These are phyloP conservation scores for Colletotrichum endophyticum DNA, from an alignment of 2,329 filamentous ascomycete genomes.

Conservation along the genomic window DNA sequence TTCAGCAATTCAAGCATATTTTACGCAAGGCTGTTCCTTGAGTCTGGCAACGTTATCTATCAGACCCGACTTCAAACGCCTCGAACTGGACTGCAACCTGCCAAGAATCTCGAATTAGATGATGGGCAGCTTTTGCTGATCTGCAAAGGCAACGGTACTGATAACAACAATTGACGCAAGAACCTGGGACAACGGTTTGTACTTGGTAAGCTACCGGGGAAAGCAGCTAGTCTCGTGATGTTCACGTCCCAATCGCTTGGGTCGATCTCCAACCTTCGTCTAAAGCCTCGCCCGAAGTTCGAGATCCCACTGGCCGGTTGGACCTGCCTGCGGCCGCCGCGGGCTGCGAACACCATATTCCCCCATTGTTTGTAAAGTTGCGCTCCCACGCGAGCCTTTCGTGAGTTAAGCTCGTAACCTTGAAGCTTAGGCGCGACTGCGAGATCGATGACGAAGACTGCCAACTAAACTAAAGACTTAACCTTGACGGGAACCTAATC, in stretches of 20 bases:
- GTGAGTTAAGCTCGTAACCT: background rate
- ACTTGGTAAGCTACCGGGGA: background rate
- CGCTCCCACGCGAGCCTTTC: background rate
- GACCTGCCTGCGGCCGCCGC: background rate
- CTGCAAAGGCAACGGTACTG: background rate
- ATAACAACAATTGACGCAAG: background rate
- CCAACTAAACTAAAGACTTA: background rate
- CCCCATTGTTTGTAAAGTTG: background rate
- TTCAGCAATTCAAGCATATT: slow-evolving; percentile 16
- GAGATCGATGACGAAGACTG: slow-evolving; percentile 6
- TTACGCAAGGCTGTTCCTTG: background rate
- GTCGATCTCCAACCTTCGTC: background rate
- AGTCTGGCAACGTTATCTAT: background rate
- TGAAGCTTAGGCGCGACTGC: background rate
- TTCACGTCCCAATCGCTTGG: background rate
- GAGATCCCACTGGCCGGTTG: background rate
- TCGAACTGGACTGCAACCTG: slow-evolving; percentile 3
- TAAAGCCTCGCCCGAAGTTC: background rate
- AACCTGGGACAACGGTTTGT: rapidly evolving
- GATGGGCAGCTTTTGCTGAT: background rate
- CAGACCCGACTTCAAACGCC: background rate
- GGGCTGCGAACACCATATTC: background rate
- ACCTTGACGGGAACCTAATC: background rate
- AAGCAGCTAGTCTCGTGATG: background rate
- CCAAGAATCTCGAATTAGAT: background rate